phyloP scores from a whole-genome alignment of 2,329 filamentous ascomycete species.

The Phaeophleospora eucalypticola region DNA sequence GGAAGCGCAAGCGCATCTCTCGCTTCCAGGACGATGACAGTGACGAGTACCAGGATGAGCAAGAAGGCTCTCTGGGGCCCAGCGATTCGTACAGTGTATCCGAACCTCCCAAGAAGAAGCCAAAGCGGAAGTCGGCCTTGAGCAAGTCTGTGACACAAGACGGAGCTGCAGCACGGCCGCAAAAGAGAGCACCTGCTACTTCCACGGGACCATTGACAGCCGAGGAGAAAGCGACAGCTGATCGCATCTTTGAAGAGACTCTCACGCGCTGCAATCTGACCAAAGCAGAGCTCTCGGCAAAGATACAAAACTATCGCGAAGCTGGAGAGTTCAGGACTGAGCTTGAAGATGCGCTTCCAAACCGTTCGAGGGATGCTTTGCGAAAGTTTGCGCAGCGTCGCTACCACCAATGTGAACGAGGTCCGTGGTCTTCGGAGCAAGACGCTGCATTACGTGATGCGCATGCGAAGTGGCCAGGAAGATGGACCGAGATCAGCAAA shows the following conservation, averaged over 20 bases:
- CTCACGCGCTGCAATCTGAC: slow-evolving; percentile 13
- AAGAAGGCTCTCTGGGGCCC: not conserved
- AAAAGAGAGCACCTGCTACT: slow-evolving; percentile 11
- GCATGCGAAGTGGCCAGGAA: slow-evolving; percentile 47
- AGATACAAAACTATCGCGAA: slow-evolving; percentile 28
- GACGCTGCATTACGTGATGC: slow-evolving; percentile 51
- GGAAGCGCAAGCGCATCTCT: slow-evolving; percentile 16
- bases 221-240: slow-evolving; percentile 25
- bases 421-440: slow-evolving; percentile 56
- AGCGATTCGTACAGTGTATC: not conserved
- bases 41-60: slow-evolving; percentile 9
- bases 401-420: slow-evolving; percentile 62
- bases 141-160: slow-evolving; percentile 8
- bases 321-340: slow-evolving; percentile 30
- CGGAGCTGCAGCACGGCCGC: slow-evolving; percentile 11
- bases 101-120: not conserved
- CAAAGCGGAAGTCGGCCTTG: not conserved
- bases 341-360: slow-evolving; percentile 28
- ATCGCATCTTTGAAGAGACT: slow-evolving; percentile 24
- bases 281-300: slow-evolving; percentile 19
- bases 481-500: slow-evolving; percentile 61
- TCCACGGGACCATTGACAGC: slow-evolving; percentile 10
- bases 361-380: slow-evolving; percentile 33
- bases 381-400: slow-evolving; percentile 52
- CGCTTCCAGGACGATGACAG: slow-evolving; percentile 14